Conservation (phyloP, 805 yeast genomes). For the Grigorovia yakushimaensis region DNA sequence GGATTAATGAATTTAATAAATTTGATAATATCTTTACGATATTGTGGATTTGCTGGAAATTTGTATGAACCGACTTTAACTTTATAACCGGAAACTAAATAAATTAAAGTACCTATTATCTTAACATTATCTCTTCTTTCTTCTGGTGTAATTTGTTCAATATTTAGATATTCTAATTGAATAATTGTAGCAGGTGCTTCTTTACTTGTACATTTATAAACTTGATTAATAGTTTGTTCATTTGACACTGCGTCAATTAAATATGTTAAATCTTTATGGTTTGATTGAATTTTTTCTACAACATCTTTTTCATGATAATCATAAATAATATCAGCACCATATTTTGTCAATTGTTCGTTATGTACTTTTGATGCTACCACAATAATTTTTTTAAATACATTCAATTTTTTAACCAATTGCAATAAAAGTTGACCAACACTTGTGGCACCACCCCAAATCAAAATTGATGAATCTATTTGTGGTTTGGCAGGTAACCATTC, state of each 20-base stretch:
- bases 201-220: slow-evolving; percentile 29
- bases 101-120: slow-evolving; percentile 30
- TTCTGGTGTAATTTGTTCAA: slow-evolving; percentile 19
- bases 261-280: slow-evolving; percentile 23
- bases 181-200: slow-evolving; percentile 29
- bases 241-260: slow-evolving; percentile 29
- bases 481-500: slow-evolving; percentile 19
- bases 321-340: slow-evolving; percentile 43
- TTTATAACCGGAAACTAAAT: slow-evolving; percentile 30
- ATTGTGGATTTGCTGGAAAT: slow-evolving; percentile 19
- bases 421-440: slow-evolving; percentile 48
- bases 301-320: slow-evolving; percentile 41
- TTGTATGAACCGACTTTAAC: slow-evolving; percentile 22
- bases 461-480: slow-evolving; percentile 32
- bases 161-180: slow-evolving; percentile 23
- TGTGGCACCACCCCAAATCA: slow-evolving; percentile 65
- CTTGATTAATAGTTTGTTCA: slow-evolving; percentile 22
- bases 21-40: slow-evolving; percentile 16
- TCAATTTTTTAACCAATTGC: slow-evolving; percentile 44
- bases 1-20: slow-evolving; percentile 23
- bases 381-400: slow-evolving; percentile 34
- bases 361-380: slow-evolving; percentile 42
- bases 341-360: slow-evolving; percentile 29
- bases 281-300: slow-evolving; percentile 31
- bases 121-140: slow-evolving; percentile 28